Evolutionary conservation across 345 rosid genomes (phyloP), one percentile per base, ranked within the genome.

Genomic region (Fremontodendron californicum): DNA sequence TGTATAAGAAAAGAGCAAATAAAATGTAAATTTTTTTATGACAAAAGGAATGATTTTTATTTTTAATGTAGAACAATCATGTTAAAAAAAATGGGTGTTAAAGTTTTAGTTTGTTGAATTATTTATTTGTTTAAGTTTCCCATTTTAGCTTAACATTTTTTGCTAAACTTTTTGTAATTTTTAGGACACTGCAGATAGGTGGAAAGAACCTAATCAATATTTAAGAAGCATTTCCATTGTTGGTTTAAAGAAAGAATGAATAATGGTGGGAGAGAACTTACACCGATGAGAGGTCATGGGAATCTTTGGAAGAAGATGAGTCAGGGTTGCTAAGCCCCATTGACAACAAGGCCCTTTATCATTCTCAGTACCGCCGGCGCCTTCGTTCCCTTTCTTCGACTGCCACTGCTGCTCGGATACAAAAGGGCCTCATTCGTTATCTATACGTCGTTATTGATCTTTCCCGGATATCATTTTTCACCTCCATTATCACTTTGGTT

Each of bases 361-460:
- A 91, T 77, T 90, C 94, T 87, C 78, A 75, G 35, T 75, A 63
- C 29, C 71, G 71, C 9, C 12, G 72, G n/a, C 96, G 93, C 18
- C 92, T 92, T 49, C 94, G 91, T 21, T 73, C 90, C n/a, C 91
- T 89, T 77, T 85, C 96, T 27, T 74, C 93, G 5, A 64, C 88
- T 46, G 82, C 88, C 0, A 52, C 91, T n/a, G 68, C 92, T 69
- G 80, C 90, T 81, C 88, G 93, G 19, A 91, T 96, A 40, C 99
- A 93, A 57, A 96, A 93, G 84, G 99, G 98, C 46, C 97, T 96
- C 79, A 95, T 93, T 77, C 92, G 98, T 45, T 93, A 90, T 79
- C 89, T 96, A 31, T 96, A 88, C 83, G 74, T 96, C 37, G 92
- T 93, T 80, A 81, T 93, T 48, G 98, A 93, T 84, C 91, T 93